A percentile compares a stretch with the other conserved stretches of the same genome.
phyloP scores from a whole-genome alignment of 1,284 basidiomycete genomes.

The Heterobasidion parviporum region DNA sequence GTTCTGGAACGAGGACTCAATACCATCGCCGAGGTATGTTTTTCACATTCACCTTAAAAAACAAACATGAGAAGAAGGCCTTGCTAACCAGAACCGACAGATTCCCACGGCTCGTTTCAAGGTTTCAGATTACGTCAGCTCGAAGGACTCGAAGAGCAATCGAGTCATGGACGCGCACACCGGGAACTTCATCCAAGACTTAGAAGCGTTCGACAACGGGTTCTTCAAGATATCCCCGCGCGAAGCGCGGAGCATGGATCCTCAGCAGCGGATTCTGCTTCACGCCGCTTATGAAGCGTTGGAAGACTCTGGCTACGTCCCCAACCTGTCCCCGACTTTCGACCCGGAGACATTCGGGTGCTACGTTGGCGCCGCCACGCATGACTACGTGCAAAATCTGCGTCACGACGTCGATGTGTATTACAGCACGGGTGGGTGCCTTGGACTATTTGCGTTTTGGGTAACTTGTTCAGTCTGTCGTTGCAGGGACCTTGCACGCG shows the following conservation, averaged over 20 bases:
- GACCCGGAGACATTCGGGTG: slow-evolving; percentile 49
- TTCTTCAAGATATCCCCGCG: slow-evolving; percentile 69
- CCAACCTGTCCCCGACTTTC: slow-evolving; percentile 42
- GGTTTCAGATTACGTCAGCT: slow-evolving; percentile 28
- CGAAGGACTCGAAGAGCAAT: slow-evolving; percentile 15
- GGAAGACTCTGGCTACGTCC: slow-evolving; percentile 63
- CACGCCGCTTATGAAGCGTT: slow-evolving; percentile 60
- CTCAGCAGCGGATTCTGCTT: slow-evolving; percentile 61
- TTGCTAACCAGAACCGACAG: slow-evolving; percentile 22
- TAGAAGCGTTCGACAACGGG: slow-evolving; percentile 55
- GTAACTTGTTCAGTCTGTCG: background rate
- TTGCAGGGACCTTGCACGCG: slow-evolving; percentile 52
- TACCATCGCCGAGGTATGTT: slow-evolving; percentile 46
- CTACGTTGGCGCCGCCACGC: slow-evolving; percentile 59
- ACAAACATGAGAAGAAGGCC: too few relatives aligned
- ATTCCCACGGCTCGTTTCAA: slow-evolving; percentile 54
- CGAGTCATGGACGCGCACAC: slow-evolving; percentile 42
- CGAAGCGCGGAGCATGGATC: slow-evolving; percentile 67
- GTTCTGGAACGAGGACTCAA: slow-evolving; percentile 48
- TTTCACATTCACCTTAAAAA: background rate
- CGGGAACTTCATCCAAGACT: slow-evolving; percentile 55
- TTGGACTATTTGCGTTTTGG: background rate
- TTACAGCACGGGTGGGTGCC: slow-evolving; percentile 56
- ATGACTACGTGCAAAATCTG: slow-evolving; percentile 63
- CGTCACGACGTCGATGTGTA: slow-evolving; percentile 56